Evolutionary conservation across 495 filamentous ascomycete species (phyloP).

Genomic region (Aspergillus coremiiformis): DNA sequence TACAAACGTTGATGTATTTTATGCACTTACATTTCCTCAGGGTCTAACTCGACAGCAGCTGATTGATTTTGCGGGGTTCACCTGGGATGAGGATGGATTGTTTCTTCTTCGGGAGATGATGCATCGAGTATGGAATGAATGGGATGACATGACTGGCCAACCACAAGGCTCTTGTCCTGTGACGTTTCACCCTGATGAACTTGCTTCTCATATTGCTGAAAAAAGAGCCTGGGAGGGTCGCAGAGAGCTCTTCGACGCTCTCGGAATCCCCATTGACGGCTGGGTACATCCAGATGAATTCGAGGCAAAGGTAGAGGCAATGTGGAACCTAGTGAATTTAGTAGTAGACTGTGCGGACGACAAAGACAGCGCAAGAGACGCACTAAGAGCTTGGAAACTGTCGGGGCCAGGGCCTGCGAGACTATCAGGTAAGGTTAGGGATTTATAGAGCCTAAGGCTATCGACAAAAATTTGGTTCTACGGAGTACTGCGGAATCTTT

Average conservation of each 20-base stretch:
- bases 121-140: too few relatives aligned
- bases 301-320: constrained; percentile 3
- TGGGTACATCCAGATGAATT: constrained; percentile 6
- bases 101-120: too few relatives aligned
- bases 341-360: neutral
- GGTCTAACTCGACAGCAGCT: constrained; percentile 6
- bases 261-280: constrained; percentile 4
- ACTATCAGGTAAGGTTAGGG: neutral
- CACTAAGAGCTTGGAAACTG: constrained; percentile 6
- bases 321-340: constrained; percentile 6
- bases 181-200: neutral
- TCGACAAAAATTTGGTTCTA: too few relatives aligned
- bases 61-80: constrained; percentile 2
- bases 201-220: constrained; percentile 4
- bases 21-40: constrained; percentile 6
- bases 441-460: too few relatives aligned
- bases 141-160: too few relatives aligned
- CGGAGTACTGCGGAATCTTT: neutral
- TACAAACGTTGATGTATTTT: constrained; percentile 5
- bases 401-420: constrained; percentile 8
- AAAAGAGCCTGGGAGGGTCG: constrained; percentile 1
- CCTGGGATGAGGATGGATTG: too few relatives aligned
- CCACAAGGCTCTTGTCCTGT: constrained; percentile 6
- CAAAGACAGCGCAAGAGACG: constrained; percentile 2
- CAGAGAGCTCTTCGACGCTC: constrained; percentile 1